Conservation (phyloP, 495 filamentous ascomycete genomes). For the Trichoderma gamsii region DNA sequence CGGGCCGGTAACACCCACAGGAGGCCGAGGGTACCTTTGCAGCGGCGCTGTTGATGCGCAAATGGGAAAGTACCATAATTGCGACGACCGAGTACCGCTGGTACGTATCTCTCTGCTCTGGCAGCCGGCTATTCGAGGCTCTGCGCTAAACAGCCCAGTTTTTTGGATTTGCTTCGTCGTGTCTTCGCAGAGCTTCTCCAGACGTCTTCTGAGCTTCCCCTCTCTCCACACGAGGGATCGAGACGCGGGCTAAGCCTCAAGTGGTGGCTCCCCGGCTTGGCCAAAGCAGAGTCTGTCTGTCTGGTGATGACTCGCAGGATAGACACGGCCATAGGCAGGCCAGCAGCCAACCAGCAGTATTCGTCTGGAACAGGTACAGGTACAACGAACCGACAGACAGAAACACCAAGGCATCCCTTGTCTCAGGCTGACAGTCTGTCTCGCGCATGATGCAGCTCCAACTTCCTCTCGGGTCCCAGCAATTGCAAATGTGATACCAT, state of each 20-base stretch:
- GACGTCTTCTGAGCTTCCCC: background rate
- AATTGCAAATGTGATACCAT: constrained; percentile 8
- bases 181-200: constrained; percentile 10
- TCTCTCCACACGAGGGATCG: background rate
- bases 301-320: background rate
- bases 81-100: background rate
- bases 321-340: too few relatives aligned
- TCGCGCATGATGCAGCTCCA: background rate
- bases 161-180: background rate
- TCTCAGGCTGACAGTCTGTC: background rate
- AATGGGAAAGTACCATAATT: background rate
- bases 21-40: background rate
- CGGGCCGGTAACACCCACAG: background rate
- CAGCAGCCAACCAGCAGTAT: background rate
- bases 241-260: background rate
- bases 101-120: constrained; percentile 3
- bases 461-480: background rate
- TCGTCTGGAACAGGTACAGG: background rate
- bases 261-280: background rate
- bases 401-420: background rate
- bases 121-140: constrained; percentile 7
- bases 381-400: background rate
- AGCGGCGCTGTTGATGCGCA: background rate
- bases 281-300: background rate
- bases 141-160: constrained; percentile 1